Evolutionary conservation across 2,329 filamentous ascomycete species (phyloP), one percentile per base, ranked within the genome.

Genomic region (Botryosphaeria dothidea): DNA sequence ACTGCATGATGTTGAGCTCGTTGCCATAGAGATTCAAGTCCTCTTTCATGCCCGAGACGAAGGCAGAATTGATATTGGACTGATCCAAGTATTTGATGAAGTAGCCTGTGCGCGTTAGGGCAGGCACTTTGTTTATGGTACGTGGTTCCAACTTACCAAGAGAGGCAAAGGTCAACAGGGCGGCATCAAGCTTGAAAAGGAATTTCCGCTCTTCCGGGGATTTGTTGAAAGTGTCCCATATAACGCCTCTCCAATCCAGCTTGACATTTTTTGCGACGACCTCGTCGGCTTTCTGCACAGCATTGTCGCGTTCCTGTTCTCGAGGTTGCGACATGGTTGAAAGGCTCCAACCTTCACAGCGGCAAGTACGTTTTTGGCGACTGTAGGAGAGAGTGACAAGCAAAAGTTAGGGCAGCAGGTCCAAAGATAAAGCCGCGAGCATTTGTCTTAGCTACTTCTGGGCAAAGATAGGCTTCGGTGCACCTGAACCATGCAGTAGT

Each of bases 1-100:
- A 82, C 58, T 85, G 78, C 75, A 84, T 82, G 62, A 82, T 83
- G 61, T 87, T 86, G 34, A 87, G 76, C 64, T 88, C 76, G 67
- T 87, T 87, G 1, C 80, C 79, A 51, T 83, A 81, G 21, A 87
- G 73, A 1, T 75, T 71, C 0, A 87, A 73, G 62, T 86, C 84
- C 68, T 85, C 82, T 70, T 85, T 81, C 83, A 75, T 75, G 62
- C 72, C 73, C 15, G 71, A 73, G 0, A 73, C 72, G 34, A 73
- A 74, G 8, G 72, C 72, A 36, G 65, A 72, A 56, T 71, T 73
- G 49, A 82, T 76, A 57, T 82, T 82, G 8, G 75, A 67, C 46
- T 81, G 80, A 65, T 82, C 77, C 5, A 84, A 72, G 57, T 83
- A 80, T 64, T 84, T 84, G 68, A 84, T 82, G 64, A 84, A 82